phyloP scores from a whole-genome alignment of 805 yeast species.

The Starmerella sirachaensis region DNA sequence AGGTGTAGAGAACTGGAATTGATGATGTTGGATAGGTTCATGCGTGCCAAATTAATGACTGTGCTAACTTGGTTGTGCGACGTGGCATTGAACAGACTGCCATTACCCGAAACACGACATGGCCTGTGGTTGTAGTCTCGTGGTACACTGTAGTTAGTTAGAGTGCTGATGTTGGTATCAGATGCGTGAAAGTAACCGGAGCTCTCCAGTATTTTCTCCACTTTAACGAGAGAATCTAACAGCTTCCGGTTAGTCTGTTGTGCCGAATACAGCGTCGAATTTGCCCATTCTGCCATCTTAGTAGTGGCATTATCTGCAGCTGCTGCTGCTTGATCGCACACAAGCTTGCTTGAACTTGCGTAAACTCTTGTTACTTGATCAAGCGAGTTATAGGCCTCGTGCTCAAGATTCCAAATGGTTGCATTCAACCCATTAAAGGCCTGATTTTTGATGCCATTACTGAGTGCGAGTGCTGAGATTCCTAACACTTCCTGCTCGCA shows the following conservation, averaged over 20 bases:
- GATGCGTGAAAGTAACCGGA: not conserved
- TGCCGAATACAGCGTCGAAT: not conserved
- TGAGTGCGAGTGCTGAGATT: not conserved
- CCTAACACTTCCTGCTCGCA: constrained; percentile 1
- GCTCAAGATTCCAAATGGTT: constrained; percentile 13
- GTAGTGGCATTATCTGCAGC: not conserved
- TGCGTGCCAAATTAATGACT: too few species aligned
- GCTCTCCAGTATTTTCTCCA: not conserved
- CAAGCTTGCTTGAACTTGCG: not conserved
- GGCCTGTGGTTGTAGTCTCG: too few species aligned
- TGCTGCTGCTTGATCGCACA: too few species aligned
- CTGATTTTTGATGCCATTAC: not conserved
- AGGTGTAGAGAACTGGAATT: not conserved
- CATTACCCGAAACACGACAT: too few species aligned
- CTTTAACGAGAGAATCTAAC: not conserved
- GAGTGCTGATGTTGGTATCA: not conserved
- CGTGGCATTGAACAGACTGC: too few species aligned
- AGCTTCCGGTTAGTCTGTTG: not conserved
- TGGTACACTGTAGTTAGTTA: not conserved
- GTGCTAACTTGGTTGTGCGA: too few species aligned
- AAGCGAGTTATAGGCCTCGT: too few species aligned
- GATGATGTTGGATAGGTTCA: too few species aligned
- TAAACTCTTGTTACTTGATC: not conserved
- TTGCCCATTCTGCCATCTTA: not conserved
- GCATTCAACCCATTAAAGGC: constrained; percentile 11